Percentiles rank a stretch among this genome's conserved stretches.
phyloP scores from a whole-genome alignment of 371 early-diverging fungal genomes.

The Mucor piriformis region DNA sequence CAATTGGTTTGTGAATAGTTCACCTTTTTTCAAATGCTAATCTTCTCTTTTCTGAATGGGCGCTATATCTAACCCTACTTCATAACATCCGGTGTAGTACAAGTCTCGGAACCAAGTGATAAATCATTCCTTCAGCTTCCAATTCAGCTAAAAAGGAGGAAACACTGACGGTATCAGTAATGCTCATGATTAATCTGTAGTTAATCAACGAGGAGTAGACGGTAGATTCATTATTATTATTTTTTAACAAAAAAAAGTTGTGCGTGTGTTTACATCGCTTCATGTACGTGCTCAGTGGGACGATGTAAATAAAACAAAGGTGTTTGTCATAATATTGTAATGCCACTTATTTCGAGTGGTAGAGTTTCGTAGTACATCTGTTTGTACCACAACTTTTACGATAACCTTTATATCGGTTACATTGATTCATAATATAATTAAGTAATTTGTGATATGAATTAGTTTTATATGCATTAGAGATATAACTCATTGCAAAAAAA shows the following conservation, averaged over 20 bases:
- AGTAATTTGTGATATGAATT: neutral
- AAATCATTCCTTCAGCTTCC: neutral
- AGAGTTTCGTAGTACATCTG: neutral
- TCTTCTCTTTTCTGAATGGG: neutral
- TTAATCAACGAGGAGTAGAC: neutral
- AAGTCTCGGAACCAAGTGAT: conserved; percentile 1
- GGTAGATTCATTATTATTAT: too few species aligned
- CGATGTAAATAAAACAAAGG: neutral
- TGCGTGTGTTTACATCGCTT: neutral
- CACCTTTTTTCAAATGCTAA: neutral
- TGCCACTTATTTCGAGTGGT: neutral
- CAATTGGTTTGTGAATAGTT: neutral
- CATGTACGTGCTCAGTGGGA: neutral
- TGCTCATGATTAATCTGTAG: neutral
- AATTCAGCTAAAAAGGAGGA: neutral
- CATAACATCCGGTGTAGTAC: neutral
- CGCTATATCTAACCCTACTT: neutral
- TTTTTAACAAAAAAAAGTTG: too few species aligned
- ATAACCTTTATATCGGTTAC: neutral
- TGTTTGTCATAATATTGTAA: neutral
- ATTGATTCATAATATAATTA: neutral
- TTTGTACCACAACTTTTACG: neutral
- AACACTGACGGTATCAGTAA: neutral
- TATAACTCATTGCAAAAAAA: neutral
- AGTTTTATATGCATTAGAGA: neutral